Conservation (phyloP, 176 grass and related monocot species). For the Zoysia pacifica region DNA sequence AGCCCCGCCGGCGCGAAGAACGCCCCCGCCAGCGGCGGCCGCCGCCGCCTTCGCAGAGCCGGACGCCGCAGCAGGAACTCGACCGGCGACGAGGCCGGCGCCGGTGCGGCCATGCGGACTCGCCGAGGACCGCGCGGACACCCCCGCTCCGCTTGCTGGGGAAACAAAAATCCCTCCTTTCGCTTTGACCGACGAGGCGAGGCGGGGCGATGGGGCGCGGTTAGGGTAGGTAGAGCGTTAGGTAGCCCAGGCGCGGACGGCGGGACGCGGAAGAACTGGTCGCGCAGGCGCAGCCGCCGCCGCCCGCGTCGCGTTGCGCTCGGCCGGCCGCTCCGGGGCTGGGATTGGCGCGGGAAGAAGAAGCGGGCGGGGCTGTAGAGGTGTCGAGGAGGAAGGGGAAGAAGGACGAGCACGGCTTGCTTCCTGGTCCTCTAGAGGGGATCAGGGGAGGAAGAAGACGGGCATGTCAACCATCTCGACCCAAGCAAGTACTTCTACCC, state of each 20-base stretch:
- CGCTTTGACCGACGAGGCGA: constrained; percentile 23
- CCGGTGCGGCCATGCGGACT: constrained; percentile 20
- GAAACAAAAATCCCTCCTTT: neutral
- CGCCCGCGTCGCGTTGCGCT: constrained; percentile 13
- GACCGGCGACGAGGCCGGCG: constrained; percentile 58
- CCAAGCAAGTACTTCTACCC: too few relatives aligned
- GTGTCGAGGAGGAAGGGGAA: neutral
- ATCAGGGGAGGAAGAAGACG: neutral
- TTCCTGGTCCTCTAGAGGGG: constrained; percentile 28
- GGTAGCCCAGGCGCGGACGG: constrained; percentile 10
- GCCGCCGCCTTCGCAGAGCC: constrained; percentile 30
- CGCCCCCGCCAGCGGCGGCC: constrained; percentile 60
- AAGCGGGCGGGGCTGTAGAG: neutral
- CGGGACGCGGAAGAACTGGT: constrained; percentile 48
- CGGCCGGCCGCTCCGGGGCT: neutral
- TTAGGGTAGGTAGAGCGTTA: too few relatives aligned
- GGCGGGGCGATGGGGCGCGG: too few relatives aligned
- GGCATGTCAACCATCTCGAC: too few relatives aligned
- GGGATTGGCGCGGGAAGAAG: neutral
- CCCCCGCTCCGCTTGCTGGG: neutral
- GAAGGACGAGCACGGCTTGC: neutral
- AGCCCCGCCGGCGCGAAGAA: constrained; percentile 71
- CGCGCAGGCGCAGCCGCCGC: constrained; percentile 11
- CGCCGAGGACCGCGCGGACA: neutral
- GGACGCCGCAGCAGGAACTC: constrained; percentile 68